These are phyloP conservation scores for Pseudopithomyces chartarum DNA, from an alignment of 2,329 filamentous ascomycete genomes.

Conservation along the genomic window DNA sequence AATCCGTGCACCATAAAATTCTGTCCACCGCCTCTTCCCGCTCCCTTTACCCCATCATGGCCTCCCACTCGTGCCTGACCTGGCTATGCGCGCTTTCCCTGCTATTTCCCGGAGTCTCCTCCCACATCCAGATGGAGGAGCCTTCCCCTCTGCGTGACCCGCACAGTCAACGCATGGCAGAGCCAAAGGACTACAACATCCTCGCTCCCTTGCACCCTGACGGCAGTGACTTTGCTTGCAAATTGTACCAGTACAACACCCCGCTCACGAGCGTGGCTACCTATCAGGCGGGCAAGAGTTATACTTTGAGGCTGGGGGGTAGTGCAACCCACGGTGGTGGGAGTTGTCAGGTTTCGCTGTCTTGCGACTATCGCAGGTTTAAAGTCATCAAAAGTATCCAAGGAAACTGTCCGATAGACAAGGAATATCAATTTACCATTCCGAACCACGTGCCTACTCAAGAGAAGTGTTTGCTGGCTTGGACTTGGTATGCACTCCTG, in stretches of 20 bases:
- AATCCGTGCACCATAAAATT: constrained; percentile 24
- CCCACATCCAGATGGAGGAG: constrained; percentile 62
- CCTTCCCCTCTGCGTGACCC: constrained; percentile 60
- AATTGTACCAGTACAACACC: constrained; percentile 63
- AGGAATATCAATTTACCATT: constrained; percentile 68
- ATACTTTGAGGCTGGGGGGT: constrained; percentile 69
- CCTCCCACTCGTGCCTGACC: constrained; percentile 20
- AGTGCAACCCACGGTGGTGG: constrained; percentile 68
- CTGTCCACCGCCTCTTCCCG: constrained; percentile 9
- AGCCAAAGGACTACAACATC: constrained; percentile 68
- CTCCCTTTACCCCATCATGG: constrained; percentile 29
- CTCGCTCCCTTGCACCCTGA: constrained; percentile 66
- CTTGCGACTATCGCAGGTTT: constrained; percentile 75
- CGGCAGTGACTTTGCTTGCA: constrained; percentile 76
- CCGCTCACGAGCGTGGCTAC: constrained; percentile 61
- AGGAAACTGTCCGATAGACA: constrained; percentile 59
- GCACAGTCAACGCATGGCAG: constrained; percentile 51
- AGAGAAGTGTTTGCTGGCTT: constrained; percentile 67
- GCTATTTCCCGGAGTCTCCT: constrained; percentile 20
- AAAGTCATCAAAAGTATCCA: constrained; percentile 69
- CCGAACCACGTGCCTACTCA: constrained; percentile 66
- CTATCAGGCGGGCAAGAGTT: constrained; percentile 65
- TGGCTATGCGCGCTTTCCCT: constrained; percentile 28
- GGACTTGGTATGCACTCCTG: constrained; percentile 56
- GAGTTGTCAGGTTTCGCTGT: constrained; percentile 76